Evolutionary conservation across 2,329 filamentous ascomycete genomes (phyloP).

Genomic region (Colletotrichum chlorophyti): DNA sequence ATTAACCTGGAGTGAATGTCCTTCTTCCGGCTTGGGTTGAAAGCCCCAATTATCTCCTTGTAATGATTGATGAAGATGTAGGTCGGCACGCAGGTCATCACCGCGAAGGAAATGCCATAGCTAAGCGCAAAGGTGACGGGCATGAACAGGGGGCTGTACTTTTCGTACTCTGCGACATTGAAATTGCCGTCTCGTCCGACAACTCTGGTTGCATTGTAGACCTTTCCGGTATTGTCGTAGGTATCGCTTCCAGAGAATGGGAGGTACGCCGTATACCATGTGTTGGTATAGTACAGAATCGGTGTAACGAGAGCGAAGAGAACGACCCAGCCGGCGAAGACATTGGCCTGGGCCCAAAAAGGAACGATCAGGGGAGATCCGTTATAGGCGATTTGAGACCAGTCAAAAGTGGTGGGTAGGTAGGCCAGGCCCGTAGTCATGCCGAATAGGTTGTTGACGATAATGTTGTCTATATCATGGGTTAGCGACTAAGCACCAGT

Average conservation of each 20-base stretch:
- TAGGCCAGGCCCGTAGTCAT: slow-evolving; percentile 38
- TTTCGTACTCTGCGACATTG: slow-evolving; percentile 53
- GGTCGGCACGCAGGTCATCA: slow-evolving; percentile 43
- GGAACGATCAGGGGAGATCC: slow-evolving; percentile 53
- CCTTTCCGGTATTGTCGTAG: slow-evolving; percentile 53
- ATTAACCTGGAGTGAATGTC: slow-evolving; percentile 43
- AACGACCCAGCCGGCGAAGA: slow-evolving; percentile 65
- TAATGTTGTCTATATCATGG: slow-evolving; percentile 55
- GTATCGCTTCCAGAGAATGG: slow-evolving; percentile 59
- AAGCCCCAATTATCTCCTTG: slow-evolving; percentile 43
- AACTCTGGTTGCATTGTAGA: slow-evolving; percentile 59
- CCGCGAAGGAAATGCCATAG: slow-evolving; percentile 44
- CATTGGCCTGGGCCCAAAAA: slow-evolving; percentile 67
- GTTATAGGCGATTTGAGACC: slow-evolving; percentile 33
- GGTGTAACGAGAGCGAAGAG: slow-evolving; percentile 61
- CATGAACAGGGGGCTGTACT: slow-evolving; percentile 50
- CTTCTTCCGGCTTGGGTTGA: slow-evolving; percentile 20
- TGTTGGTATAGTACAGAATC: slow-evolving; percentile 64
- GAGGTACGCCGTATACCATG: slow-evolving; percentile 62
- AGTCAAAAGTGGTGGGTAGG: slow-evolving; percentile 39
- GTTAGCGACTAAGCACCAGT: slow-evolving; percentile 19
- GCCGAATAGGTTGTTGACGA: slow-evolving; percentile 74
- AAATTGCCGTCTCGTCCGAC: slow-evolving; percentile 48
- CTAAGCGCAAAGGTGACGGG: slow-evolving; percentile 42
- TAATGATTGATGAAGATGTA: slow-evolving; percentile 49